Base-by-base conservation (phyloP, 257 asterid species). In the Phtheirospermum japonicum region DNA sequence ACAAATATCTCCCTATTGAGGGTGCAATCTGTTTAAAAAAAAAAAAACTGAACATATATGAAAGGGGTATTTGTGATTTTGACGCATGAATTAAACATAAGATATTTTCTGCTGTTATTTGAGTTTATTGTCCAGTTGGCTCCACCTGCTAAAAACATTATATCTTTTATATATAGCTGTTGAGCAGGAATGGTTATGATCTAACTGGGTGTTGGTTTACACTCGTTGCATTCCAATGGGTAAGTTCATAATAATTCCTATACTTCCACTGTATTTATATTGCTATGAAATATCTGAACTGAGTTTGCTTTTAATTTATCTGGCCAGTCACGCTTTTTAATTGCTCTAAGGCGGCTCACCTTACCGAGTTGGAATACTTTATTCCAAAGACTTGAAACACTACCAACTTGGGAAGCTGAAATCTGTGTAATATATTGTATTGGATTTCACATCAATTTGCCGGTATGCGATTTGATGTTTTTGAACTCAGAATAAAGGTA, bases 161-260 rank as follows among this genome's bases (percentile, higher is more conserved):
- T 65, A n/a, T 39, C 7, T 12, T 6, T 42, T 42, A 12, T 42
- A 17, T 49, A 12, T 73, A 92, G 98, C 58, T 88, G 32, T 60
- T 92, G 75, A 85, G 87, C 79, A 77, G 65, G 54, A 83, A 55
- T 61, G 98, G 98, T 62, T 83, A 66, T 45, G 95, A 97, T 65
- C 75, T 89, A 71, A 57, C 85, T 5, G 97, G 95, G 2, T 84
- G 90, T 70, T 92, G 97, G 98, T 84, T 83, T 69, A 67, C 93
- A 4, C 95, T 89, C 30, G 97, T 82, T 31, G 89, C 89, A 16
- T 92, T 89, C 81, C 98, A 92, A 79, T 92, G 98, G 95, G 97
- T 89, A 80, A 75, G 81, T 63, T 40, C 8, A 17, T 16, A 12
- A n/a, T n/a, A n/a, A 23, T 61, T 55, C 52, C 33, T 23, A 7